A percentile compares a stretch with the other conserved stretches of the same genome.
Evolutionary conservation across 441 rosid genomes (phyloP).

Genomic region (Pelargonium citronellum): DNA sequence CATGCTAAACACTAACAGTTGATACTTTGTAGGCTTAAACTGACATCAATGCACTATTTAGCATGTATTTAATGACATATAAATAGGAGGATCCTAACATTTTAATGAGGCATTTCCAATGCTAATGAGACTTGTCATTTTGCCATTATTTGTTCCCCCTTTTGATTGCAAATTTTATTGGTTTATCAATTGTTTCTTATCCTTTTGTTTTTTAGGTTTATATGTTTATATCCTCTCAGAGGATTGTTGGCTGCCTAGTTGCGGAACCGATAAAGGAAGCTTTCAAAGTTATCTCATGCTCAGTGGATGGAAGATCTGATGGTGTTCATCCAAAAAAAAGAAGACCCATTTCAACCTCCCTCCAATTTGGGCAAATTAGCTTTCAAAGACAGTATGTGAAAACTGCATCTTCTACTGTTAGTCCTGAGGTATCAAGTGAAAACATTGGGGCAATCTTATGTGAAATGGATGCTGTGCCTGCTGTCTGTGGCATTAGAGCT

Average conservation of each 20-base stretch:
- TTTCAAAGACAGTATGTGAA: conserved; percentile 51
- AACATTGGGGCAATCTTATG: conserved; percentile 43
- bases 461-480: conserved; percentile 46
- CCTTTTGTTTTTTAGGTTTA: conserved; percentile 42
- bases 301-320: conserved; percentile 23
- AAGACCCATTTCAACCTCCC: conserved; percentile 36
- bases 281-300: conserved; percentile 42
- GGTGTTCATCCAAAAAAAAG: conserved; percentile 23
- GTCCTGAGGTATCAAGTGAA: conserved; percentile 21
- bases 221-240: conserved; percentile 46
- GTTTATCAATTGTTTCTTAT: neutral
- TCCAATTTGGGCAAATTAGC: conserved; percentile 55
- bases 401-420: conserved; percentile 27
- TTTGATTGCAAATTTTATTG: neutral
- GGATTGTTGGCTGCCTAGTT: conserved; percentile 62
- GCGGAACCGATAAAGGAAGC: conserved; percentile 80
- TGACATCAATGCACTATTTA: too few species aligned
- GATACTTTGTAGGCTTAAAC: too few species aligned
- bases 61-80: too few species aligned
- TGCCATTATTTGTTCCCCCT: neutral
- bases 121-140: neutral
- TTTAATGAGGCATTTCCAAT: too few species aligned
- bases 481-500: conserved; percentile 75
- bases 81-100: too few species aligned
- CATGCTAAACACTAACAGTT: too few species aligned